Percentiles rank a stretch among this genome's conserved stretches.
Evolutionary conservation across 2,329 filamentous ascomycete genomes (phyloP).

Genomic region (Penicillium capsulatum): DNA sequence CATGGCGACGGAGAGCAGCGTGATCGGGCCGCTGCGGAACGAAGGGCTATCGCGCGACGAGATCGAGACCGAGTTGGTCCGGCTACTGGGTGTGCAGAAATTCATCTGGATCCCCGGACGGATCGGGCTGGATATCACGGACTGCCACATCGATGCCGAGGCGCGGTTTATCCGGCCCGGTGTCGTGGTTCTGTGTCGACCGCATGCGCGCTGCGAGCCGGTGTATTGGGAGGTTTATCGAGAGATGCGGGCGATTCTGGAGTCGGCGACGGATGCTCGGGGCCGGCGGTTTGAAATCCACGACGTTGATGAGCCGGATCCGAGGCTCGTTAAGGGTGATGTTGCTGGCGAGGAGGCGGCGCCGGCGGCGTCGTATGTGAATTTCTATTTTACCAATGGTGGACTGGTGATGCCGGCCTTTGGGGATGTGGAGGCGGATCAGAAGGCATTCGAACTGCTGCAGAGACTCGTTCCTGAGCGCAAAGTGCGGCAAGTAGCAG

Average conservation of each 20-base stretch:
- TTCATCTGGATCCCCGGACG: slow-evolving; percentile 35
- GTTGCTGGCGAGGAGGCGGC: slow-evolving; percentile 18
- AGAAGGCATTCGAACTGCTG: slow-evolving; percentile 21
- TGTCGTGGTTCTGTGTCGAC: slow-evolving; percentile 26
- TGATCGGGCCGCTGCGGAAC: slow-evolving; percentile 30
- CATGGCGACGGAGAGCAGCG: slow-evolving; percentile 32
- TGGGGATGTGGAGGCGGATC: slow-evolving; percentile 23
- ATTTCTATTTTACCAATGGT: slow-evolving; percentile 31
- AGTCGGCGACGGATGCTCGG: slow-evolving; percentile 20
- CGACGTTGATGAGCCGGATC: slow-evolving; percentile 29
- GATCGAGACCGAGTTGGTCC: slow-evolving; percentile 25
- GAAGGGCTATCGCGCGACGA: slow-evolving; percentile 18
- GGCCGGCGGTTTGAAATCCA: slow-evolving; percentile 22
- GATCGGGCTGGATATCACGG: slow-evolving; percentile 31
- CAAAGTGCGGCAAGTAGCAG: slow-evolving; percentile 24
- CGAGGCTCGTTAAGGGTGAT: slow-evolving; percentile 15
- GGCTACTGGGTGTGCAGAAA: slow-evolving; percentile 27
- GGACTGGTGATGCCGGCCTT: slow-evolving; percentile 28
- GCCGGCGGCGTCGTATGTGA: slow-evolving; percentile 28
- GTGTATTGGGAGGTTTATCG: slow-evolving; percentile 25
- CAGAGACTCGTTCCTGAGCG: slow-evolving; percentile 24
- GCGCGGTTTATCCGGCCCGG: slow-evolving; percentile 27
- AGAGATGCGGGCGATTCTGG: slow-evolving; percentile 22
- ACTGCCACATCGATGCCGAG: slow-evolving; percentile 33
- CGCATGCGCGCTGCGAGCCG: slow-evolving; percentile 16